Base-by-base conservation (phyloP, 73 alveolate genomes). In the Stentor roeselii region DNA sequence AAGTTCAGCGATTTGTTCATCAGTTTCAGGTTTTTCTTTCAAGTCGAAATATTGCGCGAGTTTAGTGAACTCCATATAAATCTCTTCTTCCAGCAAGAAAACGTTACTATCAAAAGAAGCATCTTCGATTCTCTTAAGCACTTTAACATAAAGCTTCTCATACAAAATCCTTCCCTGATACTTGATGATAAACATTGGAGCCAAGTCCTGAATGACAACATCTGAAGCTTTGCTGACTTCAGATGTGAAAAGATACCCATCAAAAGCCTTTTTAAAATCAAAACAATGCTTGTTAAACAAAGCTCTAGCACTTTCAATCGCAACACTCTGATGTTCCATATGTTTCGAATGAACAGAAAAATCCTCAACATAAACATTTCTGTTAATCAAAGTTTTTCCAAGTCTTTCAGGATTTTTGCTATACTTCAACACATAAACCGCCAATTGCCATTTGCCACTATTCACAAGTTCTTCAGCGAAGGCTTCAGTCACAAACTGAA, bases 391-490 rank as follows among this genome's bases (percentile, higher is more conserved):
- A 15, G 21, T n/a, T 1, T 34, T n/a, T 30, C 21, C 34, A 21
- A 67, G 14, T 30, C 34, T 67, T 67, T 67, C 41, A 30, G 80
- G 34, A 2, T 67, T 34, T 21, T 0, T n/a, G 11, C 11, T 1
- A 2, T 27, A 67, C 37, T 11, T n/a, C 42, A 67, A 21, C 0
- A 67, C 80, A 67, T 67, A 67, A 32, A 2, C 80, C 0, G 80
- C 80, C 37, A 21, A 34, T 30, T 67, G 50, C 80, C 80, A 67
- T 21, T 67, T 67, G 11, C 41, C 80, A 34, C 34, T 34, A 67
- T 21, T 21, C 34, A 21, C 41, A 36, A 67, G 41, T 32, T 67
- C 80, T 67, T 67, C 80, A 27, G 80, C 80, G 2, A 67, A 67
- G 41, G 80, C 37, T 27, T 30, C 15, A 21, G 80, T 27, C 1